Percentiles rank a stretch among this genome's conserved stretches.
phyloP scores from a whole-genome alignment of 352 stramenopile species.

The Phytopythium aichiense region DNA sequence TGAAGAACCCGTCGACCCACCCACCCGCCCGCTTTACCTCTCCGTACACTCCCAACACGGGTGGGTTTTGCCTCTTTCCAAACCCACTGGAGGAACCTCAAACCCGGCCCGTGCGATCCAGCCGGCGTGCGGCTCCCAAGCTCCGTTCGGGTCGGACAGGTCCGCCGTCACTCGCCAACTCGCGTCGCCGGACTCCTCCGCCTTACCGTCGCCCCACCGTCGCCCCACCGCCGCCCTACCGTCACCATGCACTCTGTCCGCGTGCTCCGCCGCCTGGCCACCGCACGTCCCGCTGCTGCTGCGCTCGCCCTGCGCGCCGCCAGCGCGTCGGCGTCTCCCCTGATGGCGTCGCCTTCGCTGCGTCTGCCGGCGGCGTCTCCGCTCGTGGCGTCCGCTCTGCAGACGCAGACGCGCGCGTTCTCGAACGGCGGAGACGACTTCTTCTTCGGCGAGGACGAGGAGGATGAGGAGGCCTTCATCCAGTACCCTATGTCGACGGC shows the following conservation, averaged over 20 bases:
- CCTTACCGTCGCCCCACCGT: background rate
- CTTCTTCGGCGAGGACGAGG: conserved; percentile 56
- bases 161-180: background rate
- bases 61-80: background rate
- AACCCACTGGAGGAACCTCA: background rate
- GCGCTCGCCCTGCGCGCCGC: conserved; percentile 5
- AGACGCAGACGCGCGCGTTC: conserved; percentile 29
- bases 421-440: conserved; percentile 43
- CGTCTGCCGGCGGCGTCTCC: conserved; percentile 10
- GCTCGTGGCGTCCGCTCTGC: background rate
- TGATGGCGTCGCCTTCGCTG: background rate
- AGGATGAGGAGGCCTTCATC: conserved; percentile 74
- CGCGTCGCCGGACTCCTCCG: background rate
- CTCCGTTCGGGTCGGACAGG: conserved; percentile 1
- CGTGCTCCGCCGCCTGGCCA: conserved; percentile 25
- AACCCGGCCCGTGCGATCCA: background rate
- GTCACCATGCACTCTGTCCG: conserved; percentile 22
- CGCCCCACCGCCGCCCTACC: background rate
- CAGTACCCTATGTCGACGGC: conserved; percentile 66
- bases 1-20: background rate
- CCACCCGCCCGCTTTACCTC: background rate
- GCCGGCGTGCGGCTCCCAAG: background rate
- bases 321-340: background rate
- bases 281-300: conserved; percentile 13
- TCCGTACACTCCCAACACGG: background rate